phyloP scores from a whole-genome alignment of 2,329 filamentous ascomycete genomes.

The Plenodomus biglobosus region DNA sequence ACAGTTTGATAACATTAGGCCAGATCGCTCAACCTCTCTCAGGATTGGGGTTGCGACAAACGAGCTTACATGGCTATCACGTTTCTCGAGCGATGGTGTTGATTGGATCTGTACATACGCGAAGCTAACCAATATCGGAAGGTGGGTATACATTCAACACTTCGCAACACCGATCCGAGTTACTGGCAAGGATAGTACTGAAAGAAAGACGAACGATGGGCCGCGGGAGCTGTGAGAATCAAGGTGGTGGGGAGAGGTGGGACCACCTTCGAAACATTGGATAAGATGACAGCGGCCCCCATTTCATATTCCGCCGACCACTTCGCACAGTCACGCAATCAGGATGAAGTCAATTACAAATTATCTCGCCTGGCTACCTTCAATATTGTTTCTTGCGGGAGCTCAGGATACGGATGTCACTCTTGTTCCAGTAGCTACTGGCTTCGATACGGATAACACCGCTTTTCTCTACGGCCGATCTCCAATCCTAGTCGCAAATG shows the following conservation, averaged over 20 bases:
- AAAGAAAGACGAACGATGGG: neutral
- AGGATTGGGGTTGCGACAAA: neutral
- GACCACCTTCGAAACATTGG: too few relatives aligned
- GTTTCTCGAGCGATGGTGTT: constrained; percentile 10
- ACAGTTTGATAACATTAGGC: too few relatives aligned
- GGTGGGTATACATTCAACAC: constrained; percentile 6
- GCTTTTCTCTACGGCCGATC: constrained; percentile 26
- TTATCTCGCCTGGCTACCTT: constrained; percentile 10
- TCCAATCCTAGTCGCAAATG: constrained; percentile 28
- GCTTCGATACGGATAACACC: constrained; percentile 34
- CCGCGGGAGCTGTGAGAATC: too few relatives aligned
- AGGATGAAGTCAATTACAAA: constrained; percentile 3
- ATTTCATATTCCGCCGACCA: too few relatives aligned
- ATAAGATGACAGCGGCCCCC: too few relatives aligned
- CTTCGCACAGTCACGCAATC: neutral
- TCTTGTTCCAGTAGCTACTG: constrained; percentile 23
- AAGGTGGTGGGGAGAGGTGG: too few relatives aligned
- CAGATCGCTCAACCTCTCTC: too few relatives aligned
- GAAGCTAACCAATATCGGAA: constrained; percentile 14
- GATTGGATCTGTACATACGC: constrained; percentile 11
- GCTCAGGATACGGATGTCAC: constrained; percentile 24
- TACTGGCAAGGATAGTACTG: constrained; percentile 1
- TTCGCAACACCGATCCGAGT: neutral
- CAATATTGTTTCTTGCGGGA: constrained; percentile 3
- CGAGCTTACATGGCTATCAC: constrained; percentile 13